Base-by-base conservation (phyloP, 768 basidiomycete genomes). In the Lactarius indigo region DNA sequence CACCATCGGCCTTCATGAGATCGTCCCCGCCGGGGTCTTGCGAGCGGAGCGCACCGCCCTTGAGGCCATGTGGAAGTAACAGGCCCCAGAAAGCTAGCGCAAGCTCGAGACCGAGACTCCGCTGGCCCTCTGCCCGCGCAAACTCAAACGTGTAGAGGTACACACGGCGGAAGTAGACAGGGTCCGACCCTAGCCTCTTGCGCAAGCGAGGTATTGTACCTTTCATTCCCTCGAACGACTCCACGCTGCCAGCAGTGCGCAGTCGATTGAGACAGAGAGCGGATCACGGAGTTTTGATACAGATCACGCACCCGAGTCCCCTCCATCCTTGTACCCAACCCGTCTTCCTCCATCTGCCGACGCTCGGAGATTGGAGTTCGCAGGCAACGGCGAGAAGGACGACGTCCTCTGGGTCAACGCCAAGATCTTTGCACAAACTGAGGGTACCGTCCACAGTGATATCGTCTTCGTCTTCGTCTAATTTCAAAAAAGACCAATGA, bases 321-420 rank as follows among this genome's bases (percentile, higher is more conserved):
- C 87, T 90, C 92, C 93, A 94, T 1, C 92, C 93, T 0, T 91
- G 89, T 41, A 85, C 71, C 92, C 92, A 96, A 0, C 86, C 88
- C 66, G 84, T 78, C 69, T 79, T 82, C 37, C 79, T 81, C 88
- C 92, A 96, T 64, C 83, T 80, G 1, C 90, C 92, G 60, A 96
- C 79, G 66, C 78, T 72, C 0, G 89, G 89, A 5, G 90, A 90
- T 73, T 90, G 88, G 30, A 94, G 82, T 72, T 94, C 91, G 72
- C 82, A 92, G 10, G 93, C 94, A 47, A 96, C 79, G 6, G 90
- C 86, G 52, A 96, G 83, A 60, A 96, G 79, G 9, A 93, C 91
- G 28, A 91, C 87, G 71, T 95, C 91, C 69, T 92, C 91, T 1
- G 88, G 89, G 70, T 91, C 79, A 18, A 91, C 86, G 1, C 73